phyloP scores from a whole-genome alignment of 1,284 basidiomycete species.

The Coniferiporia sulphurascens region DNA sequence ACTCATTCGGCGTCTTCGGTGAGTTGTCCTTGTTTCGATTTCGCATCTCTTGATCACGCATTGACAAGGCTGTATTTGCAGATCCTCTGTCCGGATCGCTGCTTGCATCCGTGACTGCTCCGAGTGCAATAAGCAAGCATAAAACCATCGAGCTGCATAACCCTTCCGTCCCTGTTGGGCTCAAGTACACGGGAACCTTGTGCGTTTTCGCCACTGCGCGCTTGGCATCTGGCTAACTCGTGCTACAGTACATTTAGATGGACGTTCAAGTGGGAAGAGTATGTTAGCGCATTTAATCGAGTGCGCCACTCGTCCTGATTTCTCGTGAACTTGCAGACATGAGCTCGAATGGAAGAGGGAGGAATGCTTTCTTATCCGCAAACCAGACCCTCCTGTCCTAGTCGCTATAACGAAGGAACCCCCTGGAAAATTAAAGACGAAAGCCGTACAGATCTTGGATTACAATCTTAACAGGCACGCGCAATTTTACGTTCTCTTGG shows the following conservation, averaged over 20 bases:
- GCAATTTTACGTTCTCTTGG: conserved; percentile 13
- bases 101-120: conserved; percentile 59
- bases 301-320: background rate
- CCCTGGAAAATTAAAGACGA: conserved; percentile 57
- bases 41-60: background rate
- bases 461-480: conserved; percentile 67
- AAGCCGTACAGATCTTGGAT: conserved; percentile 76
- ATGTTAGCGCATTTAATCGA: conserved; percentile 28
- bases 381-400: conserved; percentile 80
- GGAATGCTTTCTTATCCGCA: conserved; percentile 75
- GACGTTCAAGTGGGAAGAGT: conserved; percentile 80
- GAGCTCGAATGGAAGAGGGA: conserved; percentile 81
- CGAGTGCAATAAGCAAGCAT: conserved; percentile 58
- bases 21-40: conserved; percentile 23
- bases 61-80: conserved; percentile 24
- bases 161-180: conserved; percentile 61
- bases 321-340: conserved; percentile 43
- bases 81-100: conserved; percentile 65
- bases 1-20: conserved; percentile 66
- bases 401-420: conserved; percentile 76
- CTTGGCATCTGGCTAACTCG: background rate
- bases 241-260: conserved; percentile 52
- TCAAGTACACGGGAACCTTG: conserved; percentile 69
- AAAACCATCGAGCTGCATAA: conserved; percentile 75
- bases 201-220: conserved; percentile 20